A percentile compares a stretch with the other conserved stretches of the same genome.
phyloP scores from a whole-genome alignment of 495 filamentous ascomycete genomes.

The Diplogelasinospora grovesii region DNA sequence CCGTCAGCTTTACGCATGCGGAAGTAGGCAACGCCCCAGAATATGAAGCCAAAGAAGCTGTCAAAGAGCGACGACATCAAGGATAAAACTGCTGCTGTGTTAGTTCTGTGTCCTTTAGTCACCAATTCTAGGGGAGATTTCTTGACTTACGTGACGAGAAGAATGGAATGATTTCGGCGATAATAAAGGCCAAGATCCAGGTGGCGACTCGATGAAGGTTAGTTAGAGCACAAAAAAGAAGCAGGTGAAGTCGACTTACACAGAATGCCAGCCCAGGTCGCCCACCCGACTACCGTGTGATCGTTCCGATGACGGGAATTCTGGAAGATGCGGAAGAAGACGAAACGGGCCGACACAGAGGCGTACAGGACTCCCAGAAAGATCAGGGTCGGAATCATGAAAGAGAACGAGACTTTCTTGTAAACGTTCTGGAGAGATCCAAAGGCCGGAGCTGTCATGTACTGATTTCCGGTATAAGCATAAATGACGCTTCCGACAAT shows the following conservation, averaged over 20 bases:
- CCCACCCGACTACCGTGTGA: constrained; percentile 80
- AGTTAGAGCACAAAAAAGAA: not conserved
- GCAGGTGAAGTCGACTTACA: constrained; percentile 16
- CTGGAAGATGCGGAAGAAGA: constrained; percentile 80
- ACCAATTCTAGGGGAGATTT: not conserved
- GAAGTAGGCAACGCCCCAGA: constrained; percentile 85
- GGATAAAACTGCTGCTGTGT: constrained; percentile 47
- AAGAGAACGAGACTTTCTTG: constrained; percentile 80
- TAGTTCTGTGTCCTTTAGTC: not conserved
- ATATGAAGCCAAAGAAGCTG: constrained; percentile 90
- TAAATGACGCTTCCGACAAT: constrained; percentile 70
- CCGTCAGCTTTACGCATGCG: constrained; percentile 70
- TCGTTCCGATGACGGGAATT: constrained; percentile 66
- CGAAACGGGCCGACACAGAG: constrained; percentile 77
- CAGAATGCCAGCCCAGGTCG: constrained; percentile 66
- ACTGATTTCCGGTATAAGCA: constrained; percentile 75
- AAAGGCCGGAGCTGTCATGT: constrained; percentile 76
- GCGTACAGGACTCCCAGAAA: constrained; percentile 85
- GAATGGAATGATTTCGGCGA: constrained; percentile 86
- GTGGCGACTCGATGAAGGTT: constrained; percentile 40
- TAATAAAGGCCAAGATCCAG: constrained; percentile 75
- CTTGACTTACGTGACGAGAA: constrained; percentile 57
- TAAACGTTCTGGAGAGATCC: constrained; percentile 65
- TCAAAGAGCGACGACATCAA: constrained; percentile 89
- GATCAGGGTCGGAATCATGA: constrained; percentile 89